Evolutionary conservation across 345 rosid genomes (phyloP).

Genomic region (Noccaea bulbosa): DNA sequence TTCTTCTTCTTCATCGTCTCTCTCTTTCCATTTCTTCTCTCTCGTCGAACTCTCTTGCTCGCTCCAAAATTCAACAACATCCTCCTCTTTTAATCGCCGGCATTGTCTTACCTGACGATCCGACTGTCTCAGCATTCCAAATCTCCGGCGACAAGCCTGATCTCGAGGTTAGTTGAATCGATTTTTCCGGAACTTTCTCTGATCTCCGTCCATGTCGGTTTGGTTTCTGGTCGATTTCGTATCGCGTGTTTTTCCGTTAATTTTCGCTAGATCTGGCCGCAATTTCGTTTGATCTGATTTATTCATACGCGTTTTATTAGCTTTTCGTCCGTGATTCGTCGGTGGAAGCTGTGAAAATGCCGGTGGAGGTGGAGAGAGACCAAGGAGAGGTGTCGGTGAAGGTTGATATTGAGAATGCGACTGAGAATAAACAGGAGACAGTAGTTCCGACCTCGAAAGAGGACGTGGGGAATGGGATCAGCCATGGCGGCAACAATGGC

Average conservation of each 20-base stretch:
- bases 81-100: not conserved
- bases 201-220: conserved; percentile 34
- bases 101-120: conserved; percentile 34
- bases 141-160: conserved; percentile 35
- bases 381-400: conserved; percentile 47
- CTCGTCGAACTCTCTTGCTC: conserved; percentile 33
- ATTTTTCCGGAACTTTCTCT: conserved; percentile 18
- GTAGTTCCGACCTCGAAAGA: conserved; percentile 38
- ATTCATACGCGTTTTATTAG: conserved; percentile 14
- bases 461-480: conserved; percentile 50
- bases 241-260: not conserved
- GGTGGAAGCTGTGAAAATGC: conserved; percentile 51
- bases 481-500: conserved; percentile 43
- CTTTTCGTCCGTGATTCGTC: conserved; percentile 30
- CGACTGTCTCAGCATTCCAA: conserved; percentile 24
- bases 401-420: conserved; percentile 43
- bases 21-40: conserved; percentile 20
- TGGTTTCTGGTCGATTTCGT: not conserved
- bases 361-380: conserved; percentile 55
- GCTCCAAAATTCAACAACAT: conserved; percentile 18
- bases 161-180: conserved; percentile 45
- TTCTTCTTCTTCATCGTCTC: conserved; percentile 38
- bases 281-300: conserved; percentile 41
- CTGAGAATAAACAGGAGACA: conserved; percentile 34
- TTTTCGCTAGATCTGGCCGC: conserved; percentile 37